Conservation (phyloP, 164 flowering plant species). For the Liriodendron chinense region DNA sequence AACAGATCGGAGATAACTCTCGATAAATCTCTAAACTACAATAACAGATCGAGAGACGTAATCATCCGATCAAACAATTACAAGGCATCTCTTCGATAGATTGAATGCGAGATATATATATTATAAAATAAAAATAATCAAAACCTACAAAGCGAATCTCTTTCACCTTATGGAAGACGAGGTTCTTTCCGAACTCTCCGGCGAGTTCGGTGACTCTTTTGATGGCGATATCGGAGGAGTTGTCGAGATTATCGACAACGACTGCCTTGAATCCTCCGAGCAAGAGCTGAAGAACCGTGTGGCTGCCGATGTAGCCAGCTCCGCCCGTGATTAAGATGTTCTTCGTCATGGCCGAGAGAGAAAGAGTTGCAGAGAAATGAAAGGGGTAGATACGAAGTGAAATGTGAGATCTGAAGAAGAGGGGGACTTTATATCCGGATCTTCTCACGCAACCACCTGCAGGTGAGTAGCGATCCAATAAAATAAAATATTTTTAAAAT, state of each 20-base stretch:
- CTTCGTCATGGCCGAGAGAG: slow-evolving; percentile 22
- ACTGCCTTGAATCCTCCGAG: slow-evolving; percentile 60
- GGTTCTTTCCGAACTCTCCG: slow-evolving; percentile 56
- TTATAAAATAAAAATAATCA: not conserved
- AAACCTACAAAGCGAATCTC: not conserved
- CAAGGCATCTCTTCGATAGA: not conserved
- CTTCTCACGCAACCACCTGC: not conserved
- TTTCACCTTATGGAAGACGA: slow-evolving; percentile 65
- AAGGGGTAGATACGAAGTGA: not conserved
- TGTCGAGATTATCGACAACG: slow-evolving; percentile 82
- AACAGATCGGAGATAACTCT: not conserved
- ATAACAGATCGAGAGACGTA: not conserved
- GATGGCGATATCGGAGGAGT: slow-evolving; percentile 66
- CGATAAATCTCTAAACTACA: not conserved
- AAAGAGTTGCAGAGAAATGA: not conserved
- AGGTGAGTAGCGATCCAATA: not conserved
- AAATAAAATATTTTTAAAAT: too few relatives aligned
- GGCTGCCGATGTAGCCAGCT: slow-evolving; percentile 94
- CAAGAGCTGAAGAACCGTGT: slow-evolving; percentile 85
- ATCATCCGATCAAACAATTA: not conserved
- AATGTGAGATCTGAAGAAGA: not conserved
- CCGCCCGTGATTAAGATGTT: slow-evolving; percentile 91
- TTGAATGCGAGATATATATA: not conserved
- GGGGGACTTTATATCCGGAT: not conserved
- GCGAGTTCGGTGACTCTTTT: slow-evolving; percentile 67